phyloP scores from a whole-genome alignment of 805 yeast species.

The Kluyveromyces starmeri region DNA sequence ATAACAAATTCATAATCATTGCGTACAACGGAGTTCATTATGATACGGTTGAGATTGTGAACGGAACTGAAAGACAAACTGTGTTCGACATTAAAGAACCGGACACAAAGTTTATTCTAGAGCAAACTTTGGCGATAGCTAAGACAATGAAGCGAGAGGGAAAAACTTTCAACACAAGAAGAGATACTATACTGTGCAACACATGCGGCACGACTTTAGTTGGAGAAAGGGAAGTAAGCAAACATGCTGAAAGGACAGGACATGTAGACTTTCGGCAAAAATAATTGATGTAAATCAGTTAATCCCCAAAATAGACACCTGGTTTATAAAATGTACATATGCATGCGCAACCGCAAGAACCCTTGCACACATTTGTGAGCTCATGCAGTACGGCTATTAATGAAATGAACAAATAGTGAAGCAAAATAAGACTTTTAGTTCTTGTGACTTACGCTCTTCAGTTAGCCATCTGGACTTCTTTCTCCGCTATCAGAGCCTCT shows the following conservation, averaged over 20 bases:
- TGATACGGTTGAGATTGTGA: constrained; percentile 46
- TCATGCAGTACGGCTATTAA: too few relatives aligned
- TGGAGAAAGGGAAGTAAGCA: constrained; percentile 58
- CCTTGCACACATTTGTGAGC: too few relatives aligned
- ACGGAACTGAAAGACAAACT: constrained; percentile 20
- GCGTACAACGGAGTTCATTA: constrained; percentile 68
- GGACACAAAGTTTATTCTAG: constrained; percentile 28
- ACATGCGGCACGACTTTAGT: constrained; percentile 41
- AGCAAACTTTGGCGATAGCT: constrained; percentile 35
- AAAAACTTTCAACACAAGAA: constrained; percentile 57
- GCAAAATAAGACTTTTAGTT: too few relatives aligned
- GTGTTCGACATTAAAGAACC: constrained; percentile 33
- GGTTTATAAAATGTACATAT: too few relatives aligned
- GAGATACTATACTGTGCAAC: constrained; percentile 48
- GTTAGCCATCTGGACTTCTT: constrained; percentile 12
- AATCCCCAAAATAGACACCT: too few relatives aligned
- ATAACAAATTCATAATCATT: constrained; percentile 39
- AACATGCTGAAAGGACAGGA: constrained; percentile 54
- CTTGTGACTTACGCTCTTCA: too few relatives aligned
- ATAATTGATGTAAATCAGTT: too few relatives aligned
- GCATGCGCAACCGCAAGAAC: too few relatives aligned
- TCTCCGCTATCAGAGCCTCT: constrained; percentile 16
- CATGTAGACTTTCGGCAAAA: constrained; percentile 58
- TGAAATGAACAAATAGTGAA: too few relatives aligned
- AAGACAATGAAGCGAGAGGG: constrained; percentile 39